Base-by-base conservation (phyloP, 495 filamentous ascomycete genomes). In the Amniculicola lignicola region DNA sequence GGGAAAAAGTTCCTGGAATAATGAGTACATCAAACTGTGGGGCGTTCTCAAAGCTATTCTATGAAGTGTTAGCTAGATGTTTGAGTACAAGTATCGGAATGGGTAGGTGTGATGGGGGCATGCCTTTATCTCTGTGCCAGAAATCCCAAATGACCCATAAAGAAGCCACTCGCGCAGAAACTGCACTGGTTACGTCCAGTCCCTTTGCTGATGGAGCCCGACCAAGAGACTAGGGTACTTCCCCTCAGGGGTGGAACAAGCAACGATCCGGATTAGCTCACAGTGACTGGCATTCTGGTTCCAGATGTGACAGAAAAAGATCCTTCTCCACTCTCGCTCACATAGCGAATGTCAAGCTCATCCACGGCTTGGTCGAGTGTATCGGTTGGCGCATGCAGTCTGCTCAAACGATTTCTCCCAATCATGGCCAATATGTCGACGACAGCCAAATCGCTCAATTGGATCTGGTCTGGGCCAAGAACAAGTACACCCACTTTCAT, bases 261-360 rank as follows among this genome's bases (percentile, higher is more conserved):
- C 28, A 24, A 12, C 49, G 19, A 48, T 45, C 36, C 23, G 46
- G 36, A 18, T 23, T 15, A 47, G 24, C 54, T 59, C 49, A 63
- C 60, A 43, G 60, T 63, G 12, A 59, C 60, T 16, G 60, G 54
- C 28, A 63, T 54, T 16, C 50, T 48, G 11, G 55, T 27, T 27
- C 48, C 48, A 29, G 54, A 54, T 16, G 60, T 54, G 16, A 63
- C 21, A n/a, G 54, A 25, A 38, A 51, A 59, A 15, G 54, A 50
- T 16, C 54, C 60, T 23, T 59, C 54, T 22, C 60, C 54, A 43
- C 44, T 59, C 51, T 63, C 60, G 50, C 38, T 63, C 36, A 63
- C 23, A 41, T 59, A 63, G 3, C 54, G 54, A 12, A 63, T 54
- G 19, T 63, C 60, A 11, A 63, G 9, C 21, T 59, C 60, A 31